Evolutionary conservation across 164 flowering plant genomes (phyloP), one percentile per base, ranked within the genome.

Genomic region (Nelumbo lutea): DNA sequence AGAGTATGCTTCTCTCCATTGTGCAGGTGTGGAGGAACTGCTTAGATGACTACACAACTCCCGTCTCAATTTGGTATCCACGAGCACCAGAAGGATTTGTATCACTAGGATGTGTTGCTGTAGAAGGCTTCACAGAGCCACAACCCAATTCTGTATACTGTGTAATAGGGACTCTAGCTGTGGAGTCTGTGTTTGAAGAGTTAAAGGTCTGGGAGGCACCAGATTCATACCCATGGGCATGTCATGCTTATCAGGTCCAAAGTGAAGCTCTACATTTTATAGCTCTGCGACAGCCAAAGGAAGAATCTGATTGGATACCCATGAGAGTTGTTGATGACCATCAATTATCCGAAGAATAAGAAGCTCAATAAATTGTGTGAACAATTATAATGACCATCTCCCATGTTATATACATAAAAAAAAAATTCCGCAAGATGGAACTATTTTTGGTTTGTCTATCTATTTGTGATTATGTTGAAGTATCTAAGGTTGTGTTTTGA

Each of bases 11-110:
- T 61, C 15, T 48, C 5, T 41, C 11, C 38, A 14, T 48, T 71
- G 8, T 73, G 70, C 79, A 95, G 99, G 97, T 90, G 11, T 93
- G 99, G 99, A 88, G 99, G 74, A 96, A 96, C 72, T 96, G 99
- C 70, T 1, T 59, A 4, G 99, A 93, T 41, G 97, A 96, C 78
- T 96, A 89, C 72, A 69, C 56, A n/a, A 75, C 70, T 68, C 89
- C 91, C 0, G 86, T 88, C 52, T 88, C 99, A 5, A 86, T 96
- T 67, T 96, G 99, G 99, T 82, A 71, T 63, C 97, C 99, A 27
- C 85, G 99, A 42, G 87, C 99, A 9, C 98, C 98, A 1, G 93
- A 88, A 56, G 99, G 98, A 60, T 96, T 68, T 59, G 83, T 87
- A 1, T 81, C 98, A 58, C 81, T 76, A 3, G 99, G 99, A 65